Percentiles rank a stretch among this genome's conserved stretches.
phyloP scores from a whole-genome alignment of 257 asterid species.

The Mitragyna speciosa region DNA sequence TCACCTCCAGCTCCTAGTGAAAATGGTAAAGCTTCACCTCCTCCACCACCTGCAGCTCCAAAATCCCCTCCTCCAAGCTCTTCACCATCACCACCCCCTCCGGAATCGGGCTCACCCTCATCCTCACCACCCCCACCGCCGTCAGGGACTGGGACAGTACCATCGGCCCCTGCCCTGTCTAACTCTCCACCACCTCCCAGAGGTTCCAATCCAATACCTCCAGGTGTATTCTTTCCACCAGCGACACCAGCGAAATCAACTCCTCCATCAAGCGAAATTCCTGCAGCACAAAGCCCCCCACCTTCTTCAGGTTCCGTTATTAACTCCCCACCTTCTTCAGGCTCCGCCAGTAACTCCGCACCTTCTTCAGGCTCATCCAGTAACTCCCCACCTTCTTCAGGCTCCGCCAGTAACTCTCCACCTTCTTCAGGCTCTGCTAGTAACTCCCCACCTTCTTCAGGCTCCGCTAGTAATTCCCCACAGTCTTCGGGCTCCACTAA shows the following conservation, averaged over 20 bases:
- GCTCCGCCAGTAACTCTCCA: conserved; percentile 1
- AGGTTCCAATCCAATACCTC: conserved; percentile 4
- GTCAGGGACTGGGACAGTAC: not conserved
- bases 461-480: not conserved
- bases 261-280: not conserved
- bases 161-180: not conserved
- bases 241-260: conserved; percentile 6
- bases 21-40: not conserved
- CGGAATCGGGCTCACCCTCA: not conserved
- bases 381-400: conserved; percentile 15
- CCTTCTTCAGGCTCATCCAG: too few species aligned
- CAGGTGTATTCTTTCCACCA: conserved; percentile 2
- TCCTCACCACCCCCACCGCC: conserved; percentile 10
- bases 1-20: not conserved
- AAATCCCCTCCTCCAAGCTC: conserved; percentile 17
- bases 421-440: conserved; percentile 12
- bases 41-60: conserved; percentile 24
- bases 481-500: not conserved
- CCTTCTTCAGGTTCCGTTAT: too few species aligned
- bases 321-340: conserved; percentile 15
- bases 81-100: conserved; percentile 8
- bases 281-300: not conserved
- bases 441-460: conserved; percentile 14
- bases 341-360: conserved; percentile 1
- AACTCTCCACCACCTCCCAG: conserved; percentile 8